phyloP scores from a whole-genome alignment of 108 stramenopile species.

The Tribonema minus region DNA sequence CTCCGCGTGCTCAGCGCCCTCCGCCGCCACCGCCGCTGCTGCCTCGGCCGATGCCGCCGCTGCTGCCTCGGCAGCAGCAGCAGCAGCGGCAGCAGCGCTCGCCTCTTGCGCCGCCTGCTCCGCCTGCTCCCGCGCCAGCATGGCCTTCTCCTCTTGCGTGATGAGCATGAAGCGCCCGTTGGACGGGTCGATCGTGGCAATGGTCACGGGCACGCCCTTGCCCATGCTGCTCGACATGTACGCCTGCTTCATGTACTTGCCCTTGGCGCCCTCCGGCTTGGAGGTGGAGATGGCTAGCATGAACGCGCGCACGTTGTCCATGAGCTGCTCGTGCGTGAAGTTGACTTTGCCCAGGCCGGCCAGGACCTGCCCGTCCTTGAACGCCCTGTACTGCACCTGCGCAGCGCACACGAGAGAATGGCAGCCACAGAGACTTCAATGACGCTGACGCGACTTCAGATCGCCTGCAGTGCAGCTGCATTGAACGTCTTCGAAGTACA shows the following conservation, averaged over 20 bases:
- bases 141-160: not conserved
- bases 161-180: constrained; percentile 47
- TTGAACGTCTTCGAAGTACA: too few relatives aligned
- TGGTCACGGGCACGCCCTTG: constrained; percentile 43
- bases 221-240: constrained; percentile 54
- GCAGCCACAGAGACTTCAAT: too few relatives aligned
- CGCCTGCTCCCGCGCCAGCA: not conserved
- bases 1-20: too few relatives aligned
- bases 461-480: too few relatives aligned
- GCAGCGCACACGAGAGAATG: too few relatives aligned
- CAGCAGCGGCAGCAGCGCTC: too few relatives aligned
- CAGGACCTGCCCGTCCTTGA: constrained; percentile 40
- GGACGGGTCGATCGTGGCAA: constrained; percentile 50
- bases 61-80: too few relatives aligned
- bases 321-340: constrained; percentile 41
- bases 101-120: too few relatives aligned
- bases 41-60: too few relatives aligned
- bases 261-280: constrained; percentile 61
- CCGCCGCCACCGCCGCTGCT: too few relatives aligned
- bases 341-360: constrained; percentile 32
- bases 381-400: not conserved
- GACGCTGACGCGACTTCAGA: too few relatives aligned
- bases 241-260: constrained; percentile 50
- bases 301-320: constrained; percentile 57
- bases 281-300: constrained; percentile 52